phyloP scores from a whole-genome alignment of 164 flowering plant genomes.

The Macadamia integrifolia region DNA sequence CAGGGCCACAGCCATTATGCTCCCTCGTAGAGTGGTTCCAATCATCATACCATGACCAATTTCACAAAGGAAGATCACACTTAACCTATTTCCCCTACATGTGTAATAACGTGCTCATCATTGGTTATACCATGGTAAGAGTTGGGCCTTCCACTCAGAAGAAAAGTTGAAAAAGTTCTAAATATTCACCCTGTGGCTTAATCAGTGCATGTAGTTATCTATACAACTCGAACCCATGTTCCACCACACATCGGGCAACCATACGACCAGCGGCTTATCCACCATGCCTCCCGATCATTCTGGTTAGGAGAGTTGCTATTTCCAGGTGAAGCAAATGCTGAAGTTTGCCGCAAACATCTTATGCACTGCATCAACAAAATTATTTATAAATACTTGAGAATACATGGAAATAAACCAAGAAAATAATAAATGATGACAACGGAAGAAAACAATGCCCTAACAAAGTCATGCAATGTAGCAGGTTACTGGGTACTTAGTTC shows the following conservation, averaged over 20 bases:
- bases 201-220: constrained; percentile 15
- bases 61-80: too few relatives aligned
- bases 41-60: too few relatives aligned
- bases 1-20: too few relatives aligned
- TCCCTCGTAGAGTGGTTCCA: too few relatives aligned
- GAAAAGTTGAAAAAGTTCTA: not conserved
- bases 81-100: too few relatives aligned
- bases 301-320: constrained; percentile 36
- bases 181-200: constrained; percentile 4
- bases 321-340: constrained; percentile 79
- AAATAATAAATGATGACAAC: not conserved
- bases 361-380: constrained; percentile 60
- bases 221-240: constrained; percentile 93
- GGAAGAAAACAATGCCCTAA: not conserved
- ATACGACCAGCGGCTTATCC: constrained; percentile 95
- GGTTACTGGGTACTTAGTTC: too few relatives aligned
- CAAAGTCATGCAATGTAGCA: not conserved
- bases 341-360: constrained; percentile 95
- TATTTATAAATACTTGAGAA: not conserved
- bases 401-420: not conserved
- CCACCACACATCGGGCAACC: constrained; percentile 99
- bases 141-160: too few relatives aligned
- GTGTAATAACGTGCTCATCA: too few relatives aligned
- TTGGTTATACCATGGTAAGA: too few relatives aligned
- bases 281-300: constrained; percentile 76